Evolutionary conservation across 306 rosid species (phyloP).

Genomic region (Medicago arabica): DNA sequence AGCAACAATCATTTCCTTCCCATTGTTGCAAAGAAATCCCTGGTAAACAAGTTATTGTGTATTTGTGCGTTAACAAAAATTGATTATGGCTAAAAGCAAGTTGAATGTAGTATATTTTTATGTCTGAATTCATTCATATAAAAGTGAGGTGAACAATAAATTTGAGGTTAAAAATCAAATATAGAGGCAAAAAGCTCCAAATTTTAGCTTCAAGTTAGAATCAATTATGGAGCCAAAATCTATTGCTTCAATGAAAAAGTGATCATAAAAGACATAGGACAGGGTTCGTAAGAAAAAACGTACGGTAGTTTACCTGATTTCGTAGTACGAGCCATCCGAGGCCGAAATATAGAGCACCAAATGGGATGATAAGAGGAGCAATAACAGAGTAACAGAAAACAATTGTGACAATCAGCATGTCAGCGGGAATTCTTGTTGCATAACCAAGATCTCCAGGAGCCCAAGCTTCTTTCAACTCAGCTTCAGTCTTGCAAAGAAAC

Average conservation of each 20-base stretch:
- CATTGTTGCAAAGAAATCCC: conserved; percentile 8
- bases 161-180: too few species aligned
- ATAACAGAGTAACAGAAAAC: conserved; percentile 87
- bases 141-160: background rate
- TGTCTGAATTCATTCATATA: background rate
- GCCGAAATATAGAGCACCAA: conserved; percentile 82
- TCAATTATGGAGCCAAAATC: background rate
- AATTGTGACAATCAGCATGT: conserved; percentile 78
- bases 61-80: background rate
- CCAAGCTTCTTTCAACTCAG: conserved; percentile 87
- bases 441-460: conserved; percentile 83
- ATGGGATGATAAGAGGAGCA: conserved; percentile 84
- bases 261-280: background rate
- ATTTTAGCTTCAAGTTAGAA: background rate
- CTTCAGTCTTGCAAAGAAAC: conserved; percentile 85
- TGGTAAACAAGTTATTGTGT: background rate
- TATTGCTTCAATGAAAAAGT: background rate
- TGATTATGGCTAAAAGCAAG: background rate
- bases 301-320: conserved; percentile 71
- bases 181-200: background rate
- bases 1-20: background rate
- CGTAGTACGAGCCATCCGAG: conserved; percentile 93
- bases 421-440: conserved; percentile 83
- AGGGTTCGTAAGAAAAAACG: conserved; percentile 1
- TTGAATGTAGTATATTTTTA: background rate